Conservation (phyloP, 257 asterid species). For the Agastache rugosa region DNA sequence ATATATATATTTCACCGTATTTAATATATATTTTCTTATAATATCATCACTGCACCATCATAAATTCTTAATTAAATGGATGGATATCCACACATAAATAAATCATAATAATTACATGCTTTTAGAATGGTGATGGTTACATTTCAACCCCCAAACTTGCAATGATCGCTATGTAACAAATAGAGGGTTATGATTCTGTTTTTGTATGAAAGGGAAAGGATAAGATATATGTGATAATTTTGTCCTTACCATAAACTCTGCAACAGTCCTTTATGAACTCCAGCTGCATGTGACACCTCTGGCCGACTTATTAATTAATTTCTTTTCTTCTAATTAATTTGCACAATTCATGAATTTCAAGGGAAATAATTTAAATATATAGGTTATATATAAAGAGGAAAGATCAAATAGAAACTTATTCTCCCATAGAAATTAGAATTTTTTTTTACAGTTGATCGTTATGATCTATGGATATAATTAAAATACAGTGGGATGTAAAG, state of each 20-base stretch:
- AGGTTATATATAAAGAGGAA: too few species aligned
- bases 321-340: too few species aligned
- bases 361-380: too few species aligned
- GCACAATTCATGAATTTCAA: too few species aligned
- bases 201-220: conserved; percentile 23
- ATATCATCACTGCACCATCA: neutral
- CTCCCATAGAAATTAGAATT: too few species aligned
- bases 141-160: conserved; percentile 11
- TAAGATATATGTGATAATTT: neutral
- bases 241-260: conserved; percentile 3
- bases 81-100: neutral
- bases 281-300: neutral
- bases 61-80: neutral
- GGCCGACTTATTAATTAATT: neutral
- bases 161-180: conserved; percentile 22
- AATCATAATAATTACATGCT: neutral
- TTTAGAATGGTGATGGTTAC: neutral
- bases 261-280: neutral
- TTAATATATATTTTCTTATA: neutral
- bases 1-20: too few species aligned
- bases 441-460: too few species aligned
- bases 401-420: too few species aligned
- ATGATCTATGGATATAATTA: too few species aligned
- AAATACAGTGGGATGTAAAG: too few species aligned
- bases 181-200: conserved; percentile 20